Evolutionary conservation across 2,329 filamentous ascomycete species (phyloP), one percentile per base, ranked within the genome.

Genomic region (Blastomyces gilchristii): DNA sequence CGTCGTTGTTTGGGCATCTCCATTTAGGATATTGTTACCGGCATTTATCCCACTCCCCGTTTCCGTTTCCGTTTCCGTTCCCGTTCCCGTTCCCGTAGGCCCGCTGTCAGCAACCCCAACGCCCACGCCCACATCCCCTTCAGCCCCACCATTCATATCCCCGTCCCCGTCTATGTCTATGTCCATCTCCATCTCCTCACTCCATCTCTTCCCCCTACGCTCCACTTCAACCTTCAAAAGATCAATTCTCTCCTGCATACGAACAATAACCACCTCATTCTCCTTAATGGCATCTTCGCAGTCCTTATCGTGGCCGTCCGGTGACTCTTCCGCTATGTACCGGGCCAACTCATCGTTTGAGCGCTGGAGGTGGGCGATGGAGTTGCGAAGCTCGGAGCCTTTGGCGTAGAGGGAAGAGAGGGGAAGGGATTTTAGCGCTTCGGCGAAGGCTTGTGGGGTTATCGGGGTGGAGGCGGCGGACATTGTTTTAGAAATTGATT

Each of bases 351-450:
- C 81, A 50, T 73, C 71, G 71, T 87, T 87, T 14, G 82, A 85
- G 58, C 77, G 76, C 54, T 79, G 74, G 37, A 87, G 80, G 68
- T 87, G 85, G 1, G 76, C 71, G 68, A 86, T 82, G 63, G 79
- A 82, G 75, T 87, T 87, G 53, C 76, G 77, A 11, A 87, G 77
- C 69, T 87, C 85, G 63, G 80, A 78, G 63, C 81, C 81, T 77
- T 87, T 87, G 70, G 79, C 76, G 75, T 86, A 83, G 37, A 87
- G 75, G 25, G 81, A 78, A 64, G 82, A 79, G 67, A 86, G 74
- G 11, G 84, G 80, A 8, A 87, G 81, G 63, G 81, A 79, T 69
- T 79, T 74, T 67, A 87, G 80, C 25, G 85, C 85, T 66, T 78
- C 73, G 61, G 80, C 78, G 70, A 85, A 85, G 64, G 77, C 78